phyloP scores from a whole-genome alignment of 2,329 filamentous ascomycete species.

The Colletotrichum kahawae region DNA sequence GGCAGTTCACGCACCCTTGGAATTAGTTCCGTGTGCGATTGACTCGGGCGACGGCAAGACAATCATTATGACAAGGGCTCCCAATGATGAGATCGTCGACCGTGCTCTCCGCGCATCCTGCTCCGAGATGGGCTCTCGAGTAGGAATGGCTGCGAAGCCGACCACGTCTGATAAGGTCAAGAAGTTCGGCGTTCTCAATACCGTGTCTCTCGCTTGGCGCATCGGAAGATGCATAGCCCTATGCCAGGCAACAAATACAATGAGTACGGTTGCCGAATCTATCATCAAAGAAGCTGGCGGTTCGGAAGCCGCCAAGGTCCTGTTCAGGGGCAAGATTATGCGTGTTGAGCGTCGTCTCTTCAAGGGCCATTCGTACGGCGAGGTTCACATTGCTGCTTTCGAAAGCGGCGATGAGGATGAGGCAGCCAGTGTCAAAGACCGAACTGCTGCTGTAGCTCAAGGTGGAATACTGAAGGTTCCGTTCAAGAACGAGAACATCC shows the following conservation, averaged over 20 bases:
- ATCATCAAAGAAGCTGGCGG: conserved; percentile 66
- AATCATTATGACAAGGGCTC: conserved; percentile 46
- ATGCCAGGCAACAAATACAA: conserved; percentile 40
- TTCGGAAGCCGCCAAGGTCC: conserved; percentile 52
- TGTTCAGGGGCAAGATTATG: conserved; percentile 69
- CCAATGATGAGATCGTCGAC: conserved; percentile 30
- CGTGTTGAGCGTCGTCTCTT: conserved; percentile 53
- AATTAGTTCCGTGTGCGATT: conserved; percentile 48
- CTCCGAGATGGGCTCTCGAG: conserved; percentile 38
- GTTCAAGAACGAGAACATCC: conserved; percentile 54
- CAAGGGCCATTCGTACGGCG: conserved; percentile 54
- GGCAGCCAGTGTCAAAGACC: neutral
- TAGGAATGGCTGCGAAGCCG: conserved; percentile 18
- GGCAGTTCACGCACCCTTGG: conserved; percentile 42
- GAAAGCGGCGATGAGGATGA: conserved; percentile 26
- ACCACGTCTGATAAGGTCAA: conserved; percentile 25
- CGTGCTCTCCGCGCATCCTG: conserved; percentile 43
- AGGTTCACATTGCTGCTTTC: conserved; percentile 35
- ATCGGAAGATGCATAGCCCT: conserved; percentile 7
- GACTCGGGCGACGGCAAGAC: conserved; percentile 49
- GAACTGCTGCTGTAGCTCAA: conserved; percentile 1
- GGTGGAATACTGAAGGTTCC: conserved; percentile 28
- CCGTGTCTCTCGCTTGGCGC: conserved; percentile 16
- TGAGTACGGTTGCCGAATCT: conserved; percentile 59
- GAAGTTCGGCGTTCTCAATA: conserved; percentile 17